Conservation (phyloP, 2,329 filamentous ascomycete genomes). For the Colletotrichum liriopes region DNA sequence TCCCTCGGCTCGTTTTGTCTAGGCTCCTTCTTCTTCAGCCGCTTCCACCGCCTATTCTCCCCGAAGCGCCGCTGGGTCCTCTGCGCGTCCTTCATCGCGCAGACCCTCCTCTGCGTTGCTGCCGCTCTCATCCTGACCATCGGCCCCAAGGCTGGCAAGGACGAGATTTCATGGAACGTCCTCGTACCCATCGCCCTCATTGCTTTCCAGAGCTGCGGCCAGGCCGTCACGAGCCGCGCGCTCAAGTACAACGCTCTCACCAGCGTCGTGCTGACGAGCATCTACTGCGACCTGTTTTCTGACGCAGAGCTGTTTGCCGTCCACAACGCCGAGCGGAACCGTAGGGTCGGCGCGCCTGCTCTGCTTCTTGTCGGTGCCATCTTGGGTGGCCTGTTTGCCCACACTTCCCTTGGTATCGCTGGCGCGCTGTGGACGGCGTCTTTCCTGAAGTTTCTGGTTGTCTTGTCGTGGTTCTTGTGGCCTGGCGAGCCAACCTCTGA, state of each 20-base stretch:
- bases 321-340: constrained; percentile 66
- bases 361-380: constrained; percentile 67
- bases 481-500: constrained; percentile 58
- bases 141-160: constrained; percentile 56
- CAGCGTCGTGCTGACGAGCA: constrained; percentile 84
- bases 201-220: constrained; percentile 84
- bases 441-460: constrained; percentile 69
- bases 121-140: constrained; percentile 62
- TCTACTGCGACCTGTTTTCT: constrained; percentile 86
- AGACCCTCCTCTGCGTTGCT: constrained; percentile 64
- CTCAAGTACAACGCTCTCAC: constrained; percentile 80
- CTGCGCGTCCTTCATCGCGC: constrained; percentile 69
- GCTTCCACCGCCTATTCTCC: constrained; percentile 76
- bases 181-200: constrained; percentile 78
- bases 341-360: constrained; percentile 64
- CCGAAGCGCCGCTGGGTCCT: constrained; percentile 77
- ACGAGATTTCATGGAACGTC: constrained; percentile 71
- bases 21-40: constrained; percentile 80
- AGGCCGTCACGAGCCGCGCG: constrained; percentile 81
- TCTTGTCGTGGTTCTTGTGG: constrained; percentile 75
- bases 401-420: constrained; percentile 63
- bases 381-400: constrained; percentile 65
- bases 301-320: constrained; percentile 67
- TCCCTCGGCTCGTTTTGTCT: constrained; percentile 81
- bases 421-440: constrained; percentile 74